phyloP scores from a whole-genome alignment of 1,139 yeast genomes.

The Pichia kudriavzevii region DNA sequence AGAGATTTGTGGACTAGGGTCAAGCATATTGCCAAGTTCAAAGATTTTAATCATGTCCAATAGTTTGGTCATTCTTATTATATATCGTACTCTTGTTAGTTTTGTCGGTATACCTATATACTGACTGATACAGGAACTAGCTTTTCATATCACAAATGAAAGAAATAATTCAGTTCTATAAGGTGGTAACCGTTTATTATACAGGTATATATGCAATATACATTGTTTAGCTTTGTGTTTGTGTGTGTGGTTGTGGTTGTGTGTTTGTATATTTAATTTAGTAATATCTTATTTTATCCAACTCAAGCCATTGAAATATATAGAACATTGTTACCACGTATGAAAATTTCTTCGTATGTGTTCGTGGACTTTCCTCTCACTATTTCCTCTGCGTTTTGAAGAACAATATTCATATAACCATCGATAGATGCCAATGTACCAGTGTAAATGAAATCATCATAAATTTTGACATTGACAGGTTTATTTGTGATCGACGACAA shows the following conservation, averaged over 20 bases:
- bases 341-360: conserved; percentile 69
- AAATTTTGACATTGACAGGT: conserved; percentile 72
- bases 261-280: too few species aligned
- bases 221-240: too few species aligned
- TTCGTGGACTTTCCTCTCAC: conserved; percentile 50
- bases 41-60: conserved; percentile 5
- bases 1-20: conserved; percentile 55
- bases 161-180: too few species aligned
- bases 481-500: conserved; percentile 73
- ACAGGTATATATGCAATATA: too few species aligned
- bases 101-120: neutral
- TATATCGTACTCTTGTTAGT: neutral
- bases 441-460: conserved; percentile 78
- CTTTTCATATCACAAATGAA: too few species aligned
- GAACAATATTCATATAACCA: conserved; percentile 92
- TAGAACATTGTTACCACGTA: conserved; percentile 87
- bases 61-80: neutral
- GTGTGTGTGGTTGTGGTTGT: too few species aligned
- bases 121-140: neutral
- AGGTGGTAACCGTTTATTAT: too few species aligned
- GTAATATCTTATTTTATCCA: too few species aligned
- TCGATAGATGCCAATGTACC: conserved; percentile 80
- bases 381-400: conserved; percentile 67
- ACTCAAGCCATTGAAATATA: too few species aligned
- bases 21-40: conserved; percentile 29